Percentiles rank a stretch among this genome's conserved stretches.
phyloP scores from a whole-genome alignment of 2,329 filamentous ascomycete genomes.

The Nemania abortiva region DNA sequence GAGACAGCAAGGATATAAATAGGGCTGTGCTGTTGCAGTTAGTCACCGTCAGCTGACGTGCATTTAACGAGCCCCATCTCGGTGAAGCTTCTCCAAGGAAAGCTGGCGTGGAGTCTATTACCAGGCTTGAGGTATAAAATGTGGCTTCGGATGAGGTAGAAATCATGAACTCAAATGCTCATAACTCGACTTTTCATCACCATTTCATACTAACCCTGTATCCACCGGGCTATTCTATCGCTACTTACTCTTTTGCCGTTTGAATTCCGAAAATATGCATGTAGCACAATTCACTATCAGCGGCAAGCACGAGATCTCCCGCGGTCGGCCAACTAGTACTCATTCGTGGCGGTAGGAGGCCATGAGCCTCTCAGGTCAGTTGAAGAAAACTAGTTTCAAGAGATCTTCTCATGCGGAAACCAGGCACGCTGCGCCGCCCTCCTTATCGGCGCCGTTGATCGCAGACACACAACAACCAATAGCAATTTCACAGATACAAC shows the following conservation, averaged over 20 bases:
- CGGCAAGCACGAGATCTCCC: conserved; percentile 40
- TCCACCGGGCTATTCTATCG: background rate
- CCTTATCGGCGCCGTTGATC: background rate
- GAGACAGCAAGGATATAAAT: conserved; percentile 21
- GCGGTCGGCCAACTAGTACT: conserved; percentile 35
- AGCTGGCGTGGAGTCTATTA: background rate
- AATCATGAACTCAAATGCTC: background rate
- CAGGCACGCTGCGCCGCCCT: background rate
- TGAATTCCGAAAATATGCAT: conserved; percentile 31
- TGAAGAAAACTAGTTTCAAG: background rate
- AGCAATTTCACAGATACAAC: background rate
- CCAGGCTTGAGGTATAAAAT: conserved; percentile 25
- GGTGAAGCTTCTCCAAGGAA: conserved; percentile 15
- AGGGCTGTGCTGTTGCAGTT: conserved; percentile 27
- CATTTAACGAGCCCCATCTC: conserved; percentile 22
- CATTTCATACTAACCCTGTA: background rate
- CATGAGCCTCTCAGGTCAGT: conserved; percentile 22
- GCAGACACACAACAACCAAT: background rate
- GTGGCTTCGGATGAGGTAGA: background rate
- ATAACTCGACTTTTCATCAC: background rate
- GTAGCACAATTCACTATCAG: conserved; percentile 39
- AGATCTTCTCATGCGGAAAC: background rate
- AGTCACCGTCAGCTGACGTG: conserved; percentile 37
- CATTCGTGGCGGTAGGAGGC: conserved; percentile 35
- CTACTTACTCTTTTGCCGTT: background rate